phyloP scores from a whole-genome alignment of 169 alveolate genomes.

The Cystoisospora suis region DNA sequence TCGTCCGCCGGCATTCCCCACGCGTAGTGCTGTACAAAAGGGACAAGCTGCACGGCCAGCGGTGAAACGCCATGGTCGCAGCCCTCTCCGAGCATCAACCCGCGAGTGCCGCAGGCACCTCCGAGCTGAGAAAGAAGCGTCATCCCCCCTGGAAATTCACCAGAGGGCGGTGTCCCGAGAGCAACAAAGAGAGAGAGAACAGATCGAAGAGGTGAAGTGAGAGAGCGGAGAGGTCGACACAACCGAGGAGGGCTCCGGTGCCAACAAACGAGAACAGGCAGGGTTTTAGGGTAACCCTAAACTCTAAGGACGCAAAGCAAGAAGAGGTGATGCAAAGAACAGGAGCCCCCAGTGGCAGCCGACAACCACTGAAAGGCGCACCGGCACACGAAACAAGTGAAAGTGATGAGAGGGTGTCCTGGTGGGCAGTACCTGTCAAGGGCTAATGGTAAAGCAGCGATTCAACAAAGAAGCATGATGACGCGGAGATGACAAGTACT shows the following conservation, averaged over 20 bases:
- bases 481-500: too few species aligned
- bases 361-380: too few species aligned
- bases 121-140: not conserved
- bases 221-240: not conserved
- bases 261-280: not conserved
- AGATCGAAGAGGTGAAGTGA: not conserved
- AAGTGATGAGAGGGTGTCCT: too few species aligned
- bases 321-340: too few species aligned
- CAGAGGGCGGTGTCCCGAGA: not conserved
- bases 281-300: too few species aligned
- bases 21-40: constrained; percentile 54
- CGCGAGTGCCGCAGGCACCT: too few species aligned
- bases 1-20: constrained; percentile 35
- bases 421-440: too few species aligned
- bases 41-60: constrained; percentile 13
- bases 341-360: too few species aligned
- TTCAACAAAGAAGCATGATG: too few species aligned
- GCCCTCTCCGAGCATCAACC: not conserved
- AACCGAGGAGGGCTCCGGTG: not conserved
- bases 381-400: too few species aligned
- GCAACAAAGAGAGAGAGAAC: not conserved
- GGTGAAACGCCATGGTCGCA: not conserved
- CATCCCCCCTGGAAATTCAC: not conserved
- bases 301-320: too few species aligned
- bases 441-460: too few species aligned